A percentile compares a stretch with the other conserved stretches of the same genome.
These are phyloP conservation scores for Cubamyces sp. DNA, from an alignment of 768 basidiomycete species.

Conservation along the genomic window DNA sequence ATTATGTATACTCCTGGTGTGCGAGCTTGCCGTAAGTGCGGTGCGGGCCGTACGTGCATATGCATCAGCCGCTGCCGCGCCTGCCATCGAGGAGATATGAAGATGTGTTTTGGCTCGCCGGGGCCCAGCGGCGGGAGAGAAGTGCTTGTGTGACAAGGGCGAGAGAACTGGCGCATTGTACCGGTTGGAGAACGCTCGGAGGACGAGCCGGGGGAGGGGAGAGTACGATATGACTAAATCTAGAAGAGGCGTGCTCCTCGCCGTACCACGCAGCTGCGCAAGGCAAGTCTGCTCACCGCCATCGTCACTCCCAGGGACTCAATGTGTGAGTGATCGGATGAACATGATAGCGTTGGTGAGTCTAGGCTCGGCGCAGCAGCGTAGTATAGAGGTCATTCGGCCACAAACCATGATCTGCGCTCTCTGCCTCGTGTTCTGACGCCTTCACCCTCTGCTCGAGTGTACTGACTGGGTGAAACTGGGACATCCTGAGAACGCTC, in stretches of 20 bases:
- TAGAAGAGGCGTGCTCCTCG: neutral
- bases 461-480: too few relatives aligned
- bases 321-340: neutral
- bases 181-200: constrained; percentile 23
- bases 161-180: neutral
- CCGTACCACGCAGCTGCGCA: neutral
- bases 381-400: neutral
- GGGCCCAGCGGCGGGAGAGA: neutral
- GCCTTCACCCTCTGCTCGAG: neutral
- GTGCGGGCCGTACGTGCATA: neutral
- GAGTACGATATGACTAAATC: neutral
- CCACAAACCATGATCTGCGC: neutral
- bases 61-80: neutral
- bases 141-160: too few relatives aligned
- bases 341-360: neutral
- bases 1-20: constrained; percentile 5
- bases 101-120: constrained; percentile 3
- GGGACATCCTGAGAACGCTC: too few relatives aligned
- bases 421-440: constrained; percentile 2
- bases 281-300: neutral
- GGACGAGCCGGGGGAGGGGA: constrained; percentile 13
- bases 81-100: neutral
- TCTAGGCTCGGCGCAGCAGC: neutral
- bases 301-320: neutral
- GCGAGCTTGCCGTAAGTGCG: neutral